Evolutionary conservation across 345 rosid genomes (phyloP), one percentile per base, ranked within the genome.

Genomic region (Lepidium aucheri): DNA sequence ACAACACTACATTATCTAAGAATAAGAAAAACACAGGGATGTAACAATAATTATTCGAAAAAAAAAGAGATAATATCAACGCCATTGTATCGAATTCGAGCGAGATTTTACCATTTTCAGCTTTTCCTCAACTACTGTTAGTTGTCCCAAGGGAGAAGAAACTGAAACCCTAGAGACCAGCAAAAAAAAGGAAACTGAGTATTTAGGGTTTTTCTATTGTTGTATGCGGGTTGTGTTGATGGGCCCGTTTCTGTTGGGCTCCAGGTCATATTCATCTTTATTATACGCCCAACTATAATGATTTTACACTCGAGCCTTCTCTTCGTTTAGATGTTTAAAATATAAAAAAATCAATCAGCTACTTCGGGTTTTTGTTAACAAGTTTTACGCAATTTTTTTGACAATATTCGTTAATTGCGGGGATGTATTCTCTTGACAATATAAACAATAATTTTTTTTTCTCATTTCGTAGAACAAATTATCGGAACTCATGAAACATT

Each of bases 61-160:
- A 46, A 47, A 3, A 4, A 46, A 47, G 2, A 14, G 28, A 26
- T 7, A 11, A n/a, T 4, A 14, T 52, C 7, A 40, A 64, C 39
- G 30, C 28, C 9, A 50, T 15, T 0, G 18, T 22, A 49, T 9
- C 30, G 51, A 52, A 11, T 40, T 3, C 30, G 40, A 41, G 30
- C 12, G 52, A 54, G 26, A 40, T 51, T 12, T 3, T 65, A 65
- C 69, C 69, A 65, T 65, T 52, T 51, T 52, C 13, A 11, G 60
- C 15, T 51, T 38, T 16, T 36, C 51, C 50, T 1, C 50, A 28
- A 40, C 30, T 11, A 44, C 18, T 1, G 38, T 28, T 1, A n/a
- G 32, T n/a, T 28, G 9, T 13, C 5, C 13, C 51, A 39, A 15
- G 50, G 53, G 18, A 39, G 40, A 39, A 26, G 40, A 11, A 51